Conservation (phyloP, 148 eudicot genomes). For the Talinum fruticosum region DNA sequence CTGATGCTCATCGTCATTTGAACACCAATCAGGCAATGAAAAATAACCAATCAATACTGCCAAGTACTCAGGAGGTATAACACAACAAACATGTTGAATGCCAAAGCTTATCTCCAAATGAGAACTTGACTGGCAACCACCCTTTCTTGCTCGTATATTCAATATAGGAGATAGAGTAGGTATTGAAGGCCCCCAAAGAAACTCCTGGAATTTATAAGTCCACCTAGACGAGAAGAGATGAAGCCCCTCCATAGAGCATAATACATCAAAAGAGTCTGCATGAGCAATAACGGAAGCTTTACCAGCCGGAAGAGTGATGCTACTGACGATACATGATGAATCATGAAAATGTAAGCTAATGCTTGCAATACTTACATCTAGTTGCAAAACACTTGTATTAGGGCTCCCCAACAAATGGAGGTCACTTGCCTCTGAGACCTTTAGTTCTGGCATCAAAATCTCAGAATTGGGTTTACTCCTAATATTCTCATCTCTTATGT, state of each 20-base stretch:
- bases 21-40: constrained; percentile 64
- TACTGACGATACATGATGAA: constrained; percentile 57
- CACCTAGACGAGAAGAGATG: constrained; percentile 64
- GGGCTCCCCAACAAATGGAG: constrained; percentile 14
- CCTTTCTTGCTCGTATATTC: constrained; percentile 56
- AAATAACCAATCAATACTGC: constrained; percentile 81
- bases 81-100: constrained; percentile 77
- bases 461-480: constrained; percentile 26
- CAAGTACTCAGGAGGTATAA: constrained; percentile 70
- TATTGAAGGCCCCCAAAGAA: constrained; percentile 72
- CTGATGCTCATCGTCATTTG: constrained; percentile 23
- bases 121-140: constrained; percentile 30
- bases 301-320: constrained; percentile 52
- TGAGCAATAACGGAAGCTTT: constrained; percentile 41
- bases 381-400: constrained; percentile 18
- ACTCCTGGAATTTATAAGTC: constrained; percentile 39
- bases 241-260: constrained; percentile 63
- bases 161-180: constrained; percentile 51
- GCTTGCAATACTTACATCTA: constrained; percentile 44
- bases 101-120: constrained; percentile 59
- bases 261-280: constrained; percentile 50
- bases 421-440: constrained; percentile 20
- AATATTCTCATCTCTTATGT: constrained; percentile 30
- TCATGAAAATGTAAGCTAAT: constrained; percentile 76
- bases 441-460: constrained; percentile 16